Base-by-base conservation (phyloP, 1,284 basidiomycete species). In the Rhodotorula sp. region DNA sequence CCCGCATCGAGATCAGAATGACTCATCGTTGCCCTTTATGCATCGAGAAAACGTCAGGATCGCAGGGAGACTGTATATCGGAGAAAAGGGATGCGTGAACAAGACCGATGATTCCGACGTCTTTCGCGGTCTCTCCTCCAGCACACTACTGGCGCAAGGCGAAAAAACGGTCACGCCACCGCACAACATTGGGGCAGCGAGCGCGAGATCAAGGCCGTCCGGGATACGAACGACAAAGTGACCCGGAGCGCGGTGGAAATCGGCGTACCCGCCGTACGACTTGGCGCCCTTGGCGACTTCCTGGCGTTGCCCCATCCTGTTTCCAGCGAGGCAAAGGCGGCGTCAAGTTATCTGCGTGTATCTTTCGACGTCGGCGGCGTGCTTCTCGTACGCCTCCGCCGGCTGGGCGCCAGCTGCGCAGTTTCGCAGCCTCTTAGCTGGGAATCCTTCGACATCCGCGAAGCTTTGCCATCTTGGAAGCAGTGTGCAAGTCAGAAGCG, bases 121-220 rank as follows among this genome's bases (percentile, higher is more conserved):
- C 78, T 79, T 83, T 84, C 47, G 81, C 84, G 79, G 77, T 43
- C 77, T 79, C 19, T 38, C 84, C 34, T 34, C 34, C 84, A 12
- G 83, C 83, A n/a, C 84, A 83, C 78, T 83, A 83, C 60, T 80
- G 79, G 63, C 75, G 77, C 15, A 85, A 77, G 5, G 84, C 84
- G 21, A 19, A 47, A 49, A 67, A 31, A 67, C 66, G 34, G 66
- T 67, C 0, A 59, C 61, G 12, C 66, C 62, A 31, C 69, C 68
- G 49, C 82, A 84, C 31, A 85, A 78, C 79, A 82, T 79, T 23
- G 81, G 80, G 18, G 81, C 82, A 14, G 82, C 82, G 60, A 80
- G 69, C 52, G 80, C 77, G 2, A 77, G 79, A 74, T 80, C 79
- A 64, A 83, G 69, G 14, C 68, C 78, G 2, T 81, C 79, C 16